These are phyloP conservation scores for Oidiodendron maius DNA, from an alignment of 495 filamentous ascomycete species.

Conservation along the genomic window DNA sequence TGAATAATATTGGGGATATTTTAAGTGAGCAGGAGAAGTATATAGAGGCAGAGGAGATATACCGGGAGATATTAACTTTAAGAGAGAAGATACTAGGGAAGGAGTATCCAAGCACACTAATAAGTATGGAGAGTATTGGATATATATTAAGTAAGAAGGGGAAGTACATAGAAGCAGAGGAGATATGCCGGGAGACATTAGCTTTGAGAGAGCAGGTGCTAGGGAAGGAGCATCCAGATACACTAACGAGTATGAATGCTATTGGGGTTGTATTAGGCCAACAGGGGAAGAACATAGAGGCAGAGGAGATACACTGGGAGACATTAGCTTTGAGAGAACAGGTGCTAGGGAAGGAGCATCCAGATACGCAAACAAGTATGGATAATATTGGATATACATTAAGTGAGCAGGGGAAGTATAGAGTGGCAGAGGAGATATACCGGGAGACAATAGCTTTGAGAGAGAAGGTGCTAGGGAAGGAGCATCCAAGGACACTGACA, in stretches of 20 bases:
- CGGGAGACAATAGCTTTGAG: slow-evolving; percentile 1
- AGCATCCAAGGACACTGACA: slow-evolving; percentile 21
- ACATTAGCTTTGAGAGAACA: neutral
- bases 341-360: neutral
- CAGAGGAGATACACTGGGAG: slow-evolving; percentile 22
- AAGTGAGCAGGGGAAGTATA: too few species aligned
- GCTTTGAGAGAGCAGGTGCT: slow-evolving; percentile 8
- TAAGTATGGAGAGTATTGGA: too few species aligned
- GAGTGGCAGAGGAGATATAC: neutral
- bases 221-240: slow-evolving; percentile 21
- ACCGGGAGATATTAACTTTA: too few species aligned
- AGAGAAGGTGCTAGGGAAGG: slow-evolving; percentile 19
- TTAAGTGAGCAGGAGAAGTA: too few species aligned
- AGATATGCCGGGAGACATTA: slow-evolving; percentile 4
- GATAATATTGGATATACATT: neutral
- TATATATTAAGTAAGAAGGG: too few species aligned
- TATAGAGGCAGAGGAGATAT: too few species aligned
- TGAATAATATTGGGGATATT: too few species aligned
- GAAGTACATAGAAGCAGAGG: neutral
- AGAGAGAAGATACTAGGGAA: slow-evolving; percentile 19
- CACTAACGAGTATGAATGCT: slow-evolving; percentile 25
- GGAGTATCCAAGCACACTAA: slow-evolving; percentile 22
- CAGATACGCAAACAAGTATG: neutral
- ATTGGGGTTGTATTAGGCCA: slow-evolving; percentile 10
- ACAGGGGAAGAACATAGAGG: slow-evolving; percentile 28